Conservation (phyloP, 2,329 filamentous ascomycete genomes). For the Lecanosticta acicola region DNA sequence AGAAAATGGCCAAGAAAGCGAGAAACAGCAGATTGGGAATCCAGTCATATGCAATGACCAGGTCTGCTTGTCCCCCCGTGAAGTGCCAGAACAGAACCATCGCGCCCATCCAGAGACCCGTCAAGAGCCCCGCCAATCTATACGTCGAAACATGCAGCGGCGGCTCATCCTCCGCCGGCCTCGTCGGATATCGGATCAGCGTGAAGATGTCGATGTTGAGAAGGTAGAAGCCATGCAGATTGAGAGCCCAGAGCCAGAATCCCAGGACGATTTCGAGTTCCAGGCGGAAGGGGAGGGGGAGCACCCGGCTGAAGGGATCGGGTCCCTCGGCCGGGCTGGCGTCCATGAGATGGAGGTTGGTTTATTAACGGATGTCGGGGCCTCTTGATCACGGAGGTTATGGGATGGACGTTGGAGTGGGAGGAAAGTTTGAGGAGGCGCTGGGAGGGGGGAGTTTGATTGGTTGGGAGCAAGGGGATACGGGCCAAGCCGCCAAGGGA, state of each 20-base stretch:
- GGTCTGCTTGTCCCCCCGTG: slow-evolving; percentile 61
- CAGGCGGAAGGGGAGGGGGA: slow-evolving; percentile 85
- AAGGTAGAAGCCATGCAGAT: slow-evolving; percentile 77
- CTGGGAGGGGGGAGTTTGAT: background rate
- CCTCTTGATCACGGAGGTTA: too few species aligned
- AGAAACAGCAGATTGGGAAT: slow-evolving; percentile 78
- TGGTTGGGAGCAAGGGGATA: background rate
- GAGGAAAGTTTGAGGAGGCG: slow-evolving; percentile 1
- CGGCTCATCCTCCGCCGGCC: slow-evolving; percentile 62
- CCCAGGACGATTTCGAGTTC: slow-evolving; percentile 79
- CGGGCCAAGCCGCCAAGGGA: background rate
- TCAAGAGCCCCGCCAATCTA: slow-evolving; percentile 73
- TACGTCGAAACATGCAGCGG: slow-evolving; percentile 75
- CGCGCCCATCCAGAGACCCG: slow-evolving; percentile 63
- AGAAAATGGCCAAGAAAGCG: slow-evolving; percentile 61
- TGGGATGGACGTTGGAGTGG: background rate
- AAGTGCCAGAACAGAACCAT: slow-evolving; percentile 78
- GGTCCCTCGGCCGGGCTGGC: slow-evolving; percentile 41
- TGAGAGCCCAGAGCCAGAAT: slow-evolving; percentile 91
- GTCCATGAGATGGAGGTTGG: slow-evolving; percentile 8
- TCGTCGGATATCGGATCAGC: slow-evolving; percentile 78
- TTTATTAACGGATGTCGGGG: too few species aligned
- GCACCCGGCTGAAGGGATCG: slow-evolving; percentile 78
- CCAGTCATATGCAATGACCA: slow-evolving; percentile 73
- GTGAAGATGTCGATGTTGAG: slow-evolving; percentile 61